Conservation (phyloP, 352 stramenopile species). For the Peronospora tabacina region DNA sequence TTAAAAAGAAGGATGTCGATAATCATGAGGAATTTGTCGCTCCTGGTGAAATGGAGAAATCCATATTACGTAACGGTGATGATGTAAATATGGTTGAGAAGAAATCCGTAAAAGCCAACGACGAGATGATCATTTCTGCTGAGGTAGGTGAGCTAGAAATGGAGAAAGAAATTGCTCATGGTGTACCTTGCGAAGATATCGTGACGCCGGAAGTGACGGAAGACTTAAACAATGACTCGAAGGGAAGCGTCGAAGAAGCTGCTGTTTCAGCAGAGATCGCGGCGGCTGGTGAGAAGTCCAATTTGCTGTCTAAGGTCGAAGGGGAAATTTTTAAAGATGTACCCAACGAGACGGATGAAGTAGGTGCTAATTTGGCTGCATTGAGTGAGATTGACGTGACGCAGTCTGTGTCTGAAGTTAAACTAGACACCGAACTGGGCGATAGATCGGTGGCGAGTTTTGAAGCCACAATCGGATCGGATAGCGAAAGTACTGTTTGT, state of each 20-base stretch:
- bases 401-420: conserved; percentile 6
- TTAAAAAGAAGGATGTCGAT: background rate
- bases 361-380: background rate
- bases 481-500: conserved; percentile 1
- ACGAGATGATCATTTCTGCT: conserved; percentile 1
- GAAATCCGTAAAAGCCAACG: background rate
- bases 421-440: background rate
- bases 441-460: conserved; percentile 13
- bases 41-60: background rate
- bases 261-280: background rate
- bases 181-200: background rate
- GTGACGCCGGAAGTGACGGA: background rate
- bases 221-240: background rate
- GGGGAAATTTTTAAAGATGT: background rate
- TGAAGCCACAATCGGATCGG: conserved; percentile 11
- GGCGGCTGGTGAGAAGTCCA: background rate
- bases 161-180: conserved; percentile 1
- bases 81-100: conserved; percentile 9
- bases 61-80: background rate
- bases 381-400: conserved; percentile 2
- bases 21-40: background rate
- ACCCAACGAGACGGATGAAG: conserved; percentile 3
- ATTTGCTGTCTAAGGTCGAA: conserved; percentile 3
- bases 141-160: conserved; percentile 3
- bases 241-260: conserved; percentile 3